Evolutionary conservation across 106 monocot genomes (phyloP), one percentile per base, ranked within the genome.

Genomic region (Cymbidium sinense): DNA sequence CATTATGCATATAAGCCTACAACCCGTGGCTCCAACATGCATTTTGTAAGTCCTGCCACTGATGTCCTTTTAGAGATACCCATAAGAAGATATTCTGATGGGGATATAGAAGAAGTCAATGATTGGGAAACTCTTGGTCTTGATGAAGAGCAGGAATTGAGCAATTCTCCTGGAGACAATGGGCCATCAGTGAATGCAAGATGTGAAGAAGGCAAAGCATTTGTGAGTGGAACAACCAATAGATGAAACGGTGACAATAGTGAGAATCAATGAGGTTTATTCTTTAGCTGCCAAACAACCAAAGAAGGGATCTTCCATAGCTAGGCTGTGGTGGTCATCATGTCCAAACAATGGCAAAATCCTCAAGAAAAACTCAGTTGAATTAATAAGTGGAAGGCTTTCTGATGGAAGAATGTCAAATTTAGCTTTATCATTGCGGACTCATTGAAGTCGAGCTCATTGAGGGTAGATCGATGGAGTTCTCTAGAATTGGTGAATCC

Each of bases 81-180:
- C 2, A 37, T 34, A 9, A 82, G 77, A 47, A 70, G 58, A 58
- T 84, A 79, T 31, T 50, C 76, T 37, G 76, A 93, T 64, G 87
- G 52, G 10, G 86, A 85, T 50, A 29, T 65, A 10, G 94, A 90
- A 29, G 98, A 89, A 73, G 94, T 86, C 74, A 94, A 89, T 75
- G 90, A 88, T 27, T 98, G 94, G 91, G 98, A 98, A 79, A 98
- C 94, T 36, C 76, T 87, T n/a, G 90, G 88, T 44, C 87, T 83
- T 18, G 83, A 75, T 5, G 93, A 91, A 76, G 87, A 87, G 75
- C 93, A 87, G 25, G 86, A 85, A 29, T 96, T 89, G 13, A 88
- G 87, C 50, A 93, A 88, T 86, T 91, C 96, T 36, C 84, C 71
- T 41, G 89, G 83, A 35, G 88, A 86, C 20, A 93, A 89, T 64